Evolutionary conservation across 1,139 yeast species (phyloP).

Genomic region (Lipomyces yarrowii): DNA sequence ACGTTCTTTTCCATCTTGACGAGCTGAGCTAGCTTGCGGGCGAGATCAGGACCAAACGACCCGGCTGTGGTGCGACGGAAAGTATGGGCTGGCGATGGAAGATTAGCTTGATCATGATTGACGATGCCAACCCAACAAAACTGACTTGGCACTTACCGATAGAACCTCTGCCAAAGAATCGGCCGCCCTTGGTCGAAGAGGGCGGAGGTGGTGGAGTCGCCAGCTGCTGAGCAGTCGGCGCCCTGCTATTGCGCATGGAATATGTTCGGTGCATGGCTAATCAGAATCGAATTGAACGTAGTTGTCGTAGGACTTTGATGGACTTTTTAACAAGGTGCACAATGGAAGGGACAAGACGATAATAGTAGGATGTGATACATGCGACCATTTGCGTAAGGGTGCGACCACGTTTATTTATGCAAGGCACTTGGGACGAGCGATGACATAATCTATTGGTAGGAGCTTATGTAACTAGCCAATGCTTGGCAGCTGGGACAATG

Average conservation of each 20-base stretch:
- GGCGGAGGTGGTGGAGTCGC: conserved; percentile 96
- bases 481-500: background rate
- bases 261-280: conserved; percentile 94
- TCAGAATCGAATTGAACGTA: background rate
- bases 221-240: conserved; percentile 95
- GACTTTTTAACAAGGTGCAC: background rate
- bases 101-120: background rate
- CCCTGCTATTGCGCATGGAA: conserved; percentile 90
- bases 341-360: background rate
- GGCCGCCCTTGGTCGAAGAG: conserved; percentile 79
- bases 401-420: conserved; percentile 17
- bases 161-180: conserved; percentile 90
- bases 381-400: background rate
- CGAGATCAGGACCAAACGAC: conserved; percentile 89
- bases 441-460: background rate
- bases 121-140: background rate
- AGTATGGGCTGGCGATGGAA: conserved; percentile 47
- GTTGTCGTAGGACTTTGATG: background rate
- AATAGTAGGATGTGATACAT: background rate
- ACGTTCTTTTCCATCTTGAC: conserved; percentile 97
- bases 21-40: conserved; percentile 84
- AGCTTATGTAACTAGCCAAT: background rate
- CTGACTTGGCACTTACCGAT: conserved; percentile 49
- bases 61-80: conserved; percentile 91
- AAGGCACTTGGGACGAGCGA: background rate